Percentiles rank a stretch among this genome's conserved stretches.
These are phyloP conservation scores for Orbilia quercus DNA, from an alignment of 2,329 filamentous ascomycete species.

Conservation along the genomic window DNA sequence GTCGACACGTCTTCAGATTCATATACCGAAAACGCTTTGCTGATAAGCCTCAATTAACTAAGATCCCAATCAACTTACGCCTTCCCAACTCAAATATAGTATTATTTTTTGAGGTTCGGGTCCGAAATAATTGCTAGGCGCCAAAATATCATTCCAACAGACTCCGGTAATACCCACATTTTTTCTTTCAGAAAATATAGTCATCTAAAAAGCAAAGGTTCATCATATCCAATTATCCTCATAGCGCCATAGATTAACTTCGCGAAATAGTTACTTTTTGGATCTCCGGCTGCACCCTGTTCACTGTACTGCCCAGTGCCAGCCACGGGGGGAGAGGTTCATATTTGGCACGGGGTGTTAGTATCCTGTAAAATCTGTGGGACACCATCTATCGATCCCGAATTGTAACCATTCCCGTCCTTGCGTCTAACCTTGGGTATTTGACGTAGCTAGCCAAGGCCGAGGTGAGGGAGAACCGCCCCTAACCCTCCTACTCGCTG, in stretches of 20 bases:
- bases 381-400: slow-evolving; percentile 35
- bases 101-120: slow-evolving; percentile 24
- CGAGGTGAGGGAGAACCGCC: slow-evolving; percentile 11
- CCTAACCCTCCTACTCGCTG: slow-evolving; percentile 15
- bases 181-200: slow-evolving; percentile 22
- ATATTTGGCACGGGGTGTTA: background rate
- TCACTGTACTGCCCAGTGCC: slow-evolving; percentile 42
- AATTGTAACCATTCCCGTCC: slow-evolving; percentile 12
- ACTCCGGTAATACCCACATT: slow-evolving; percentile 18
- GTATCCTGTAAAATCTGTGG: slow-evolving; percentile 21
- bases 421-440: slow-evolving; percentile 24
- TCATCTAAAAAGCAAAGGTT: slow-evolving; percentile 54
- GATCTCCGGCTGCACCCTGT: slow-evolving; percentile 43
- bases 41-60: slow-evolving; percentile 48
- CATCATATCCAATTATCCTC: slow-evolving; percentile 46
- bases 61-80: slow-evolving; percentile 33
- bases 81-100: slow-evolving; percentile 43
- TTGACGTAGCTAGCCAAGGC: slow-evolving; percentile 45
- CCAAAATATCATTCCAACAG: slow-evolving; percentile 4
- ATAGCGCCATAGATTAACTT: slow-evolving; percentile 53
- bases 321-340: slow-evolving; percentile 47
- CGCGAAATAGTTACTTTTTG: slow-evolving; percentile 33
- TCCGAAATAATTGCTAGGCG: slow-evolving; percentile 34
- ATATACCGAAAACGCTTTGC: slow-evolving; percentile 52
- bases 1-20: slow-evolving; percentile 29